Conservation (phyloP, 2,329 filamentous ascomycete species). For the Amphichorda felina region DNA sequence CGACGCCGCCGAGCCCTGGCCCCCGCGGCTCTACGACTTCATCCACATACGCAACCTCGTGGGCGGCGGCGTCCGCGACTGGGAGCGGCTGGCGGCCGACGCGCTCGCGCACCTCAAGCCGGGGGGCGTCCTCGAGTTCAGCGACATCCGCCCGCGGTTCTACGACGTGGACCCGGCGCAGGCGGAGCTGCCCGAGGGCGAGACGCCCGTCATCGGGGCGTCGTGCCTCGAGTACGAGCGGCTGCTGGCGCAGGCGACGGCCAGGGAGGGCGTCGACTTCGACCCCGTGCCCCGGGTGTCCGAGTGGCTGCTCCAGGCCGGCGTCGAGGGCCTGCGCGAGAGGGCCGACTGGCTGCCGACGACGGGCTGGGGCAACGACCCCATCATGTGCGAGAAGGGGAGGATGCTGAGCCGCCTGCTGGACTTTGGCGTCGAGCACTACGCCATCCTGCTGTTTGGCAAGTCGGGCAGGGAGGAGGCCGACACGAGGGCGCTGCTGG, state of each 20-base stretch:
- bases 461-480: constrained; percentile 18
- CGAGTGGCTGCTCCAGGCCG: constrained; percentile 18
- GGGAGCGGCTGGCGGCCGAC: constrained; percentile 20
- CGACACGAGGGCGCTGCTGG: constrained; percentile 16
- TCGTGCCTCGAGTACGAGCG: constrained; percentile 21
- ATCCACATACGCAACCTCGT: constrained; percentile 30
- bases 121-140: constrained; percentile 31
- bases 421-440: constrained; percentile 18
- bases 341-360: constrained; percentile 28
- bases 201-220: constrained; percentile 11
- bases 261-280: constrained; percentile 21
- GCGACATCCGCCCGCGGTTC: constrained; percentile 26
- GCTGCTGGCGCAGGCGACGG: constrained; percentile 10
- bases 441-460: constrained; percentile 19
- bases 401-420: constrained; percentile 22
- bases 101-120: constrained; percentile 27
- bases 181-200: constrained; percentile 6
- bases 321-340: constrained; percentile 27
- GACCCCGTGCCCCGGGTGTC: constrained; percentile 24
- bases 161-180: constrained; percentile 19
- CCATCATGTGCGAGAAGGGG: constrained; percentile 23
- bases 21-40: constrained; percentile 22
- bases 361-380: constrained; percentile 25
- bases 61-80: constrained; percentile 31
- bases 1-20: constrained; percentile 39